Base-by-base conservation (phyloP, 768 basidiomycete species). In the Leccinum truebloodii region DNA sequence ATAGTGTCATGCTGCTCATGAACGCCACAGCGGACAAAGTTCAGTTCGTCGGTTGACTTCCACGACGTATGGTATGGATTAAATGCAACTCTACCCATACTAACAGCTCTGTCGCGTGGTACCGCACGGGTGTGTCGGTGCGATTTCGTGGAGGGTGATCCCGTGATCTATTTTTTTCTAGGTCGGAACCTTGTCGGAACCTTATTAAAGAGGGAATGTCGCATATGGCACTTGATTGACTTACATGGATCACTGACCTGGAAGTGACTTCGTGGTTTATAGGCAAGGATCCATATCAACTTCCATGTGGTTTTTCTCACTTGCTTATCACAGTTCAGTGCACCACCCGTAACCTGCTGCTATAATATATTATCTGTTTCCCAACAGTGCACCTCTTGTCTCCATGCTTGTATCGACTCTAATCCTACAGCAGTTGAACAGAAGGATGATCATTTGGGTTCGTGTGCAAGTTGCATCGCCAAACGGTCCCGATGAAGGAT, bases 91-190 rank as follows among this genome's bases (percentile, higher is more conserved):
- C 34, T 54, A 24, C 39, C 35, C 16, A 52, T 57, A 16, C 28
- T 24, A n/a, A 28, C n/a, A 30, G 12, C 16, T 26, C 37, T 26
- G 34, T 58, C 62, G 18, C 54, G 46, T 66, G 64, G 28, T 46
- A 10, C 32, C 18, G 41, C 24, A 2, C 16, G 22, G 49, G 18
- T 32, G 32, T 59, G 24, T 28, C 24, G 44, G 44, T 14, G 35
- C 22, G 13, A 14, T 50, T 39, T 24, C 12, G 24, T 22, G 6
- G 13, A 30, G 20, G 24, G n/a, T 13, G 34, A 18, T 59, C 34
- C 50, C 12, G 20, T 52, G 62, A 32, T 32, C 30, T 13, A n/a
- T 44, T n/a, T 59, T 32, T 22, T 48, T 20, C 13, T 9, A 10
- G 30, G 46, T 28, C 9, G 28, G 12, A 55, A 52, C 32, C 48